A percentile compares a stretch with the other conserved stretches of the same genome.
Conservation (phyloP, 495 filamentous ascomycete genomes). For the Penicillium turbatum region DNA sequence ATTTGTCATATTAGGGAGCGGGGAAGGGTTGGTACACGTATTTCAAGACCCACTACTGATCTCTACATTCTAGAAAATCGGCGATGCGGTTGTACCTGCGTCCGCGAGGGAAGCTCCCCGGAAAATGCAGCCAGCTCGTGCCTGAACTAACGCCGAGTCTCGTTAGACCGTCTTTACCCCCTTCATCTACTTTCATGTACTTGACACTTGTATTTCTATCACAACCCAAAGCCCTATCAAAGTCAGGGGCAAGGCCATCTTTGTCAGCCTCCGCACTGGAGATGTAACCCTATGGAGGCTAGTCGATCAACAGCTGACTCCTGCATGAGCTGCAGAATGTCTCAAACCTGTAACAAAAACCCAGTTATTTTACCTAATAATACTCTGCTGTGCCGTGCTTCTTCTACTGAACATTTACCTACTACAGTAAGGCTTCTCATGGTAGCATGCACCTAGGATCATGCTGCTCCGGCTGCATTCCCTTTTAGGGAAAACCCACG, state of each 20-base stretch:
- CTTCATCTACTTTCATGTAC: not conserved
- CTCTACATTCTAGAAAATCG: too few relatives aligned
- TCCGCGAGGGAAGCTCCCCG: not conserved
- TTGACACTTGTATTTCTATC: not conserved
- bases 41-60: too few relatives aligned
- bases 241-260: too few relatives aligned
- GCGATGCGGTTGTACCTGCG: not conserved
- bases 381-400: not conserved
- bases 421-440: not conserved
- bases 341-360: not conserved
- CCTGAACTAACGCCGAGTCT: not conserved
- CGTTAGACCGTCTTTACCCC: not conserved
- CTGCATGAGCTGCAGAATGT: not conserved
- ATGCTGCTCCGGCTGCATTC: not conserved
- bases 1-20: too few relatives aligned
- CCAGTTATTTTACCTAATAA: not conserved
- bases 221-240: not conserved
- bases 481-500: not conserved
- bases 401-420: not conserved
- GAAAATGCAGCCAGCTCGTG: not conserved
- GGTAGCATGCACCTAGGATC: not conserved
- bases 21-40: too few relatives aligned
- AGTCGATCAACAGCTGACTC: not conserved
- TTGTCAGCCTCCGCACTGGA: too few relatives aligned
- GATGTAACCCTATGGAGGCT: not conserved